Conservation (phyloP, 129 eudicot species). For the Flaveria trinervia region DNA sequence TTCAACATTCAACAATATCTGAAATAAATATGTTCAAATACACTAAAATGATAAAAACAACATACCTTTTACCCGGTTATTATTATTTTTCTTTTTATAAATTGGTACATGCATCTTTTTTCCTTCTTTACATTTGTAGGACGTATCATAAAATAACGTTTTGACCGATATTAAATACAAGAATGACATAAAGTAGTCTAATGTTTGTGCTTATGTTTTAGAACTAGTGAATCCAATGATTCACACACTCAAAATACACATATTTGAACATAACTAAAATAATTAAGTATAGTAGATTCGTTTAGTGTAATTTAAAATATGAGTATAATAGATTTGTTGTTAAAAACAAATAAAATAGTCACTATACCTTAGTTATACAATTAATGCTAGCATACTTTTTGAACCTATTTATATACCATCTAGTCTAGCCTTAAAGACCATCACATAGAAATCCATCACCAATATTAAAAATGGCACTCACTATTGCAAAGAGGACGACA, state of each 20-base stretch:
- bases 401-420: conserved; percentile 12
- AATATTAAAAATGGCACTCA: not conserved
- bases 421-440: not conserved
- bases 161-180: not conserved
- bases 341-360: no score
- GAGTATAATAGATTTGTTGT: no score
- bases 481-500: not conserved
- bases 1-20: no score
- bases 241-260: not conserved
- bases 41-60: no score
- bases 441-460: not conserved
- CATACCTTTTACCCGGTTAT: no score
- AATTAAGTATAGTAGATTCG: not conserved
- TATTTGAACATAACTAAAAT: not conserved
- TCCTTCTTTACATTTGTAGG: no score
- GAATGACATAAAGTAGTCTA: no score
- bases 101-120: no score
- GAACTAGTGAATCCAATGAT: conserved; percentile 9
- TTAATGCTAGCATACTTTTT: not conserved
- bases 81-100: no score
- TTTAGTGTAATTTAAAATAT: no score
- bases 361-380: not conserved
- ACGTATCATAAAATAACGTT: not conserved
- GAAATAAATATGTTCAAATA: not conserved
- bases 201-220: not conserved